Conservation (phyloP, 2,329 filamentous ascomycete genomes). For the Leptographium lundbergii region DNA sequence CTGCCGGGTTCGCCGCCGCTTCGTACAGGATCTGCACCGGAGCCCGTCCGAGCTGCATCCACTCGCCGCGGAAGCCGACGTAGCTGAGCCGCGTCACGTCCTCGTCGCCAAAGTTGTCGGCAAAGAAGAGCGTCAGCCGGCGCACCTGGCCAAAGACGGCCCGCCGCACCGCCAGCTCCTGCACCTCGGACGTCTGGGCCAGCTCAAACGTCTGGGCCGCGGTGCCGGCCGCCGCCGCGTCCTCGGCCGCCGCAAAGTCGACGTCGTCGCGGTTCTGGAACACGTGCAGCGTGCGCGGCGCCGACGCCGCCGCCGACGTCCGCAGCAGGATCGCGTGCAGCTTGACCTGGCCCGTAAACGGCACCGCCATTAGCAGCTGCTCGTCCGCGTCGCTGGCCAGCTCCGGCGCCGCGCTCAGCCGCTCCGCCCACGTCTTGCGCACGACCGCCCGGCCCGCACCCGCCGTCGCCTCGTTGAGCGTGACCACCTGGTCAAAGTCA, state of each 20-base stretch:
- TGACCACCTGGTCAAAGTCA: conserved; percentile 72
- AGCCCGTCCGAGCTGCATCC: conserved; percentile 73
- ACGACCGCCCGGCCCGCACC: conserved; percentile 63
- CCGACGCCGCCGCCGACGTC: conserved; percentile 55
- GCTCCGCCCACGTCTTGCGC: conserved; percentile 83
- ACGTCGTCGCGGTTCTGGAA: conserved; percentile 79
- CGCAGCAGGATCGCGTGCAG: conserved; percentile 82
- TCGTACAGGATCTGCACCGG: conserved; percentile 85
- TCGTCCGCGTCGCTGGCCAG: conserved; percentile 80
- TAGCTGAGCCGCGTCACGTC: conserved; percentile 71
- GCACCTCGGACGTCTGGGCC: conserved; percentile 65
- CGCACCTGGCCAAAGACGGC: conserved; percentile 81
- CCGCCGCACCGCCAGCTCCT: conserved; percentile 80
- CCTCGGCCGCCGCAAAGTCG: conserved; percentile 67
- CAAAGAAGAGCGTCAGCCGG: conserved; percentile 72
- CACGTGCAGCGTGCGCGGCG: conserved; percentile 73
- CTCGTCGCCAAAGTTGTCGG: conserved; percentile 81
- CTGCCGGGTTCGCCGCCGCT: conserved; percentile 78
- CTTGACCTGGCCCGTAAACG: conserved; percentile 92
- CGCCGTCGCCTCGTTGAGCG: conserved; percentile 65
- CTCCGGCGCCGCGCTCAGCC: conserved; percentile 58
- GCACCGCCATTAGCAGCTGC: conserved; percentile 84
- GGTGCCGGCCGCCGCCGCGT: conserved; percentile 45
- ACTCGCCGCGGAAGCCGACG: conserved; percentile 87
- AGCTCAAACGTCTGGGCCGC: conserved; percentile 57